Conservation (phyloP, 1,139 yeast species). For the Pichia sp. region DNA sequence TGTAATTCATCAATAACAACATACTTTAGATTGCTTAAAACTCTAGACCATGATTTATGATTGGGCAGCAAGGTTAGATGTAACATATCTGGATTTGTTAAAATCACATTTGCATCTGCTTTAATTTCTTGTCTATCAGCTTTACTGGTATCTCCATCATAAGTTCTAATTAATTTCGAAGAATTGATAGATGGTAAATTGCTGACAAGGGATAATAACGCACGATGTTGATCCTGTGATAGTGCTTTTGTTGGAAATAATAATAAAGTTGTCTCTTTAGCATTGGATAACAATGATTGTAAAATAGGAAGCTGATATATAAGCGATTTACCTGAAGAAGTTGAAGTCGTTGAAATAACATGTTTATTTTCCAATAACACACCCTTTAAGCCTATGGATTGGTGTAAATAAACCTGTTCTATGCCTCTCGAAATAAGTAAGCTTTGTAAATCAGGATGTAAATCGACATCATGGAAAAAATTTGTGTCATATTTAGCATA, state of each 20-base stretch:
- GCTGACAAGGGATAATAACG: constrained; percentile 55
- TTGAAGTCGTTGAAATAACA: constrained; percentile 84
- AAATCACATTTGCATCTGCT: constrained; percentile 65
- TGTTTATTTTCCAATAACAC: constrained; percentile 46
- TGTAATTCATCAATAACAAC: constrained; percentile 91
- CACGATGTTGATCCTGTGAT: constrained; percentile 91
- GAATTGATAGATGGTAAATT: constrained; percentile 30
- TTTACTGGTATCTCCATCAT: constrained; percentile 85
- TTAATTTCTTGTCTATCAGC: constrained; percentile 48
- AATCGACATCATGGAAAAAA: constrained; percentile 7
- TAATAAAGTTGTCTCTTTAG: constrained; percentile 69
- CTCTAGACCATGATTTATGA: constrained; percentile 64
- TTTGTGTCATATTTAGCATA: constrained; percentile 20
- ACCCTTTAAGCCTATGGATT: constrained; percentile 64
- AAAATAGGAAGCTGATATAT: constrained; percentile 86
- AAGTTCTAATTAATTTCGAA: constrained; percentile 54
- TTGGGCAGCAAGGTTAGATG: constrained; percentile 81
- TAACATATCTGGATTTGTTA: constrained; percentile 92
- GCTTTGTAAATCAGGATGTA: constrained; percentile 10
- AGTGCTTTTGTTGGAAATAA: constrained; percentile 95
- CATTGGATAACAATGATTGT: constrained; percentile 39
- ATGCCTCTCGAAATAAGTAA: constrained; percentile 34
- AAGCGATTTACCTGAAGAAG: constrained; percentile 92
- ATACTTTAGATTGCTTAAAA: constrained; percentile 55
- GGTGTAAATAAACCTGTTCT: constrained; percentile 66